A percentile compares a stretch with the other conserved stretches of the same genome.
These are phyloP conservation scores for Hibiscus syriacus DNA, from an alignment of 345 rosid species.

Conservation along the genomic window DNA sequence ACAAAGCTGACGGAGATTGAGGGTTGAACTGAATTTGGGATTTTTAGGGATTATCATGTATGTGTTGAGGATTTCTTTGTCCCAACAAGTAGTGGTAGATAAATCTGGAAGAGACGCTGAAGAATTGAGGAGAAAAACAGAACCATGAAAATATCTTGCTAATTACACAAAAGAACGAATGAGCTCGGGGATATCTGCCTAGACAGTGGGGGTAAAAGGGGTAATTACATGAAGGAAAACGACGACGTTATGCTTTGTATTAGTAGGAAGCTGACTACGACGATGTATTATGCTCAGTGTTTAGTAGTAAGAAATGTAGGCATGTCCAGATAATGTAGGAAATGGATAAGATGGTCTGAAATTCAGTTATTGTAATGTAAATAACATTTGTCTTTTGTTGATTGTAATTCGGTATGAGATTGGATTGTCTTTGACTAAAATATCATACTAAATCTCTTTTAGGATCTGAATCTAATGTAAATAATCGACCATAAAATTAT, in stretches of 20 bases:
- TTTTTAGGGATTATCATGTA: conserved; percentile 2
- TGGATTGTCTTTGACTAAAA: too few species aligned
- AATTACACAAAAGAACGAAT: neutral
- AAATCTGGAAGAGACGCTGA: neutral
- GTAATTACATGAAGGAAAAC: neutral
- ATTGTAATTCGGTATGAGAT: too few species aligned
- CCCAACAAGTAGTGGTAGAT: neutral
- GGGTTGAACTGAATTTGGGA: conserved; percentile 11
- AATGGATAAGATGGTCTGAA: too few species aligned
- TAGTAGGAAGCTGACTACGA: too few species aligned
- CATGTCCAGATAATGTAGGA: too few species aligned
- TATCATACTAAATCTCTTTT: too few species aligned
- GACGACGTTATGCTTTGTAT: neutral
- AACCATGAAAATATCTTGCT: neutral
- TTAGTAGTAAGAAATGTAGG: too few species aligned
- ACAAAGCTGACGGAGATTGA: neutral
- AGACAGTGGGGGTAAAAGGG: neutral
- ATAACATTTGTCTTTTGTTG: too few species aligned
- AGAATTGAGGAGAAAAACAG: neutral
- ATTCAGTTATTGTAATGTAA: too few species aligned
- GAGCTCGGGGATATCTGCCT: neutral
- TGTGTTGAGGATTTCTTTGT: neutral
- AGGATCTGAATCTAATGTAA: too few species aligned
- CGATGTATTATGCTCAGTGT: too few species aligned
- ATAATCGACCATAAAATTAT: too few species aligned